A percentile compares a stretch with the other conserved stretches of the same genome.
Conservation (phyloP, 768 basidiomycete genomes). For the Omphalotus guepiniiformis region DNA sequence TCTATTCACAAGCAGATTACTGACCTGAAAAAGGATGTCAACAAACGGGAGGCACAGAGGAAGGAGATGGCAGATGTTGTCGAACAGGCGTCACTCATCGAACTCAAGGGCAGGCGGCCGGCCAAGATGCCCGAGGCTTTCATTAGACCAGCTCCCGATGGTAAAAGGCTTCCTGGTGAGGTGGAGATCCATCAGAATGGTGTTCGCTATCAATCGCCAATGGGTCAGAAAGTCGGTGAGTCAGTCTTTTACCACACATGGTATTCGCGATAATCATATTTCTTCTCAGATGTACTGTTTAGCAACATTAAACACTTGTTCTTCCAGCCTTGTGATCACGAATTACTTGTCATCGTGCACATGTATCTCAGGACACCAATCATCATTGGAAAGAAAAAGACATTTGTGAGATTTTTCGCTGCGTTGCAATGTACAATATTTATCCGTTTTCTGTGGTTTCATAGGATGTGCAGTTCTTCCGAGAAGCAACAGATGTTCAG, state of each 20-base stretch:
- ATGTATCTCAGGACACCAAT: constrained; percentile 92
- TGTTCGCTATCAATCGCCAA: constrained; percentile 83
- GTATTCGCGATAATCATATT: not conserved
- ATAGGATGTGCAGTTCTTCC: constrained; percentile 96
- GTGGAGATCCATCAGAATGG: constrained; percentile 98
- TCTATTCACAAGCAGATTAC: constrained; percentile 88
- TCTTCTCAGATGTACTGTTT: constrained; percentile 77
- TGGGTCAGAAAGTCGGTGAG: constrained; percentile 89
- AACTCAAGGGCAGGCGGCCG: constrained; percentile 86
- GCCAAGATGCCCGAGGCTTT: constrained; percentile 88
- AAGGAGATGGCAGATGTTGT: constrained; percentile 98
- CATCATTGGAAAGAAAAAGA: constrained; percentile 98
- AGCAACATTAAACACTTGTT: constrained; percentile 97
- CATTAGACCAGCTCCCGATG: constrained; percentile 89
- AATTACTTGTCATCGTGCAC: constrained; percentile 91
- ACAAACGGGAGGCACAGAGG: constrained; percentile 95
- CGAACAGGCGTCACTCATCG: constrained; percentile 86
- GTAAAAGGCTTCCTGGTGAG: constrained; percentile 94
- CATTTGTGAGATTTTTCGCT: constrained; percentile 56
- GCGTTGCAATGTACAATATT: constrained; percentile 1
- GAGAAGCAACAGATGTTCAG: constrained; percentile 95
- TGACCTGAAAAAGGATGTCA: constrained; percentile 93
- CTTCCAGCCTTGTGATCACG: constrained; percentile 98
- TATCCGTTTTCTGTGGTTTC: constrained; percentile 4
- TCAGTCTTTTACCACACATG: constrained; percentile 8